Evolutionary conservation across 1,284 basidiomycete genomes (phyloP), one percentile per base, ranked within the genome.

Genomic region (Ceratobasidium papillatum): DNA sequence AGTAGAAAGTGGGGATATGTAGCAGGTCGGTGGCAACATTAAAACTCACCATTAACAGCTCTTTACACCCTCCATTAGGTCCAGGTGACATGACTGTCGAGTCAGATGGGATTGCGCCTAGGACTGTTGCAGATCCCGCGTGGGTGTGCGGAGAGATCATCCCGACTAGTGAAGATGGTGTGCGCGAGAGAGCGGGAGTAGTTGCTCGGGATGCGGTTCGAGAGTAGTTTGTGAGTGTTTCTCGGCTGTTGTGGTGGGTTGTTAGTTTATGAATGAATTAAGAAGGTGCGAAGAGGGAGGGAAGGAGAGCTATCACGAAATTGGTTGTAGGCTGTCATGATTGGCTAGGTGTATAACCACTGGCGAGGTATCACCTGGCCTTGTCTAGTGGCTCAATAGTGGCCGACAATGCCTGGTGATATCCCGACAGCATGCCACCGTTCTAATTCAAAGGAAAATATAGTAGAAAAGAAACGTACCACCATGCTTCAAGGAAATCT

Each of bases 161-260:
- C 17, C 61, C 38, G 32, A 58, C 17, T 14, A 61, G 61, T 27
- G 27, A 49, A 34, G 68, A 59, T 27, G 45, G 74, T 47, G 59
- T 51, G 12, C 59, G 75, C 49, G 63, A 75, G 56, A 69, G 72
- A 22, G 63, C 61, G 34, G 34, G 72, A 19, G 69, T 64, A 19
- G 34, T 69, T 54, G 51, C 47, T 62, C 14, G 22, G 11, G 68
- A 75, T 8, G 49, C 56, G 65, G 38, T 49, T 47, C 14, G 22
- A 22, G 68, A 75, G 61, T 47, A 65, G 75, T 65, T 75, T 32
- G 68, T 49, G n/a, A 41, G 65, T 4, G 64, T 68, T 19, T 68
- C 51, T 58, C 51, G 65, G 34, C 65, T 58, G 25, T 47, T n/a
- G 3, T 47, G 49, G 47, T 36, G 17, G 5, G 22, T 38, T 22